phyloP scores from a whole-genome alignment of 768 basidiomycete genomes.

The Hemileccinum rubropunctum region DNA sequence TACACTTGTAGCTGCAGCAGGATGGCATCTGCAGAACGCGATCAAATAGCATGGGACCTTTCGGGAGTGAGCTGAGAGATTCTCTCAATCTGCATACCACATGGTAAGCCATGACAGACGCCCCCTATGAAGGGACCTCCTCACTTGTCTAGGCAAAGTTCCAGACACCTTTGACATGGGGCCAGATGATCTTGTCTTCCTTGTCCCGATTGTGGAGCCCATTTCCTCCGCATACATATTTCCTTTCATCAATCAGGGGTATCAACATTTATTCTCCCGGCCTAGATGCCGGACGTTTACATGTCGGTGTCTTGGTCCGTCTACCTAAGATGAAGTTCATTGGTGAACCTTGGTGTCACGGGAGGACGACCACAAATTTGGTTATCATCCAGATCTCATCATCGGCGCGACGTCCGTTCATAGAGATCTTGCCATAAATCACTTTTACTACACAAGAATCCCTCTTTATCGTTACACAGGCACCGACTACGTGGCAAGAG shows the following conservation, averaged over 20 bases:
- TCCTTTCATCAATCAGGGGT: constrained; percentile 60
- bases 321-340: not conserved
- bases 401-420: constrained; percentile 35
- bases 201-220: constrained; percentile 55
- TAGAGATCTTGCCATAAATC: constrained; percentile 32
- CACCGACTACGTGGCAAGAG: constrained; percentile 54
- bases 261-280: not conserved
- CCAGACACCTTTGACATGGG: constrained; percentile 48
- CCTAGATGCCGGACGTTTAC: not conserved
- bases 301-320: no score
- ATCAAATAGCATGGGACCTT: no score
- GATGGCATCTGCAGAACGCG: not conserved
- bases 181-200: constrained; percentile 48
- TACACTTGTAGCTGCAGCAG: not conserved
- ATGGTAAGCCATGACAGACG: constrained; percentile 38
- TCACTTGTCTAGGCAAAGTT: constrained; percentile 38
- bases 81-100: no score
- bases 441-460: constrained; percentile 58
- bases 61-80: no score
- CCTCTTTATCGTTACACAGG: constrained; percentile 58
- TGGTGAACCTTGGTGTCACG: constrained; percentile 59
- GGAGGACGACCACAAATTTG: constrained; percentile 62
- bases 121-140: constrained; percentile 40
- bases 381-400: constrained; percentile 41
- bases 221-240: constrained; percentile 53